phyloP scores from a whole-genome alignment of 2,329 filamentous ascomycete genomes.

The Colletotrichum chlorophyti region DNA sequence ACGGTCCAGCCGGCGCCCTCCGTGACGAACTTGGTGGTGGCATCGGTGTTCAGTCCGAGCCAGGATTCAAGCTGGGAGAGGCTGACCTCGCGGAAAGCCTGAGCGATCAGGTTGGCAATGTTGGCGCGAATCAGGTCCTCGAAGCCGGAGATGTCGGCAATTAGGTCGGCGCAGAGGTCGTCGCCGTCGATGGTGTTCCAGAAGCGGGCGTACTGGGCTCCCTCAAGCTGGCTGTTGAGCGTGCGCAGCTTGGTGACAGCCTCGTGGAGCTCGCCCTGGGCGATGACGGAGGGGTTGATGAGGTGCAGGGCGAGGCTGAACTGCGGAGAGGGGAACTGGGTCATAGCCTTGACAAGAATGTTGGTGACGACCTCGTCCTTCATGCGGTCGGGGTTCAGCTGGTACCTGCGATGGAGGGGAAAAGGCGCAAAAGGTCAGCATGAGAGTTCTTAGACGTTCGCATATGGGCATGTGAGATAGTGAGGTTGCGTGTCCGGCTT shows the following conservation, averaged over 20 bases:
- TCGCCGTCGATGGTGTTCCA: conserved; percentile 93
- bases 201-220: conserved; percentile 89
- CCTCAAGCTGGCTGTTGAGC: conserved; percentile 87
- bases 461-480: neutral
- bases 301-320: conserved; percentile 95
- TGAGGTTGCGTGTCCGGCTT: conserved; percentile 10
- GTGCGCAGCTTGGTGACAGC: conserved; percentile 86
- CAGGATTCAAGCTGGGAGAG: conserved; percentile 74
- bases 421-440: conserved; percentile 3
- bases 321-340: conserved; percentile 94
- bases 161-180: conserved; percentile 93
- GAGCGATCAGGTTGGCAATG: conserved; percentile 86
- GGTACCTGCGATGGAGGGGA: conserved; percentile 71
- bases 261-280: conserved; percentile 79
- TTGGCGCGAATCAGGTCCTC: conserved; percentile 91
- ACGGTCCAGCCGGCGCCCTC: conserved; percentile 90
- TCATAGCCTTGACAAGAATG: conserved; percentile 97
- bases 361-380: conserved; percentile 98
- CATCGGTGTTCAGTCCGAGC: conserved; percentile 74
- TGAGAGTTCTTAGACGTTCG: neutral
- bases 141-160: conserved; percentile 92
- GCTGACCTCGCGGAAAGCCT: conserved; percentile 78
- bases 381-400: conserved; percentile 98
- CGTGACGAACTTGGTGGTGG: conserved; percentile 78
- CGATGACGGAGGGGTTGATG: conserved; percentile 78